Conservation (phyloP, 2,329 filamentous ascomycete species). For the Stachybotrys chartarum region DNA sequence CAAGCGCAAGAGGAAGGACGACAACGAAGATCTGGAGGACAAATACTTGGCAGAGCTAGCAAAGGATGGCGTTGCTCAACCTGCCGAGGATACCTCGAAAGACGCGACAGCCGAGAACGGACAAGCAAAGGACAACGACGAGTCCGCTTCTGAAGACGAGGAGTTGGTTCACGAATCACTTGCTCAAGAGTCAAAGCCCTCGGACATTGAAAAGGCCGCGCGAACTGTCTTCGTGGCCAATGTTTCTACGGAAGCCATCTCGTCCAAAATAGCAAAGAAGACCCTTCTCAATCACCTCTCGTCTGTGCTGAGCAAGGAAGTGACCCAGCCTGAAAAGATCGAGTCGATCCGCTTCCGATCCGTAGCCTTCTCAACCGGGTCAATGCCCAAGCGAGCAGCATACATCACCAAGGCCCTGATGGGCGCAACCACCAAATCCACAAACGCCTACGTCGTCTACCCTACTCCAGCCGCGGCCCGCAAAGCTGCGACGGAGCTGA, state of each 20-base stretch:
- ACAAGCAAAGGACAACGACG: conserved; percentile 21
- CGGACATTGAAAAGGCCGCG: conserved; percentile 74
- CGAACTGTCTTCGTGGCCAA: conserved; percentile 93
- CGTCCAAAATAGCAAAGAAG: conserved; percentile 75
- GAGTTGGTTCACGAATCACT: conserved; percentile 52
- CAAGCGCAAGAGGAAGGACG: conserved; percentile 61
- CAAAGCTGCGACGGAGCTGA: conserved; percentile 68
- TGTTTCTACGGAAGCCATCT: conserved; percentile 76
- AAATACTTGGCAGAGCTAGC: conserved; percentile 62
- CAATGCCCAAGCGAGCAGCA: conserved; percentile 87
- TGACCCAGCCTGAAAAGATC: conserved; percentile 59
- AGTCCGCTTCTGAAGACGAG: conserved; percentile 32
- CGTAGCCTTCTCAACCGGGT: conserved; percentile 69
- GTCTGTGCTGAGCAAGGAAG: conserved; percentile 57
- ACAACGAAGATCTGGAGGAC: conserved; percentile 63
- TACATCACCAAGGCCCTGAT: conserved; percentile 88
- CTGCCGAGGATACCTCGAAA: conserved; percentile 48
- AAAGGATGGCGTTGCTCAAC: conserved; percentile 51
- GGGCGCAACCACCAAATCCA: conserved; percentile 83
- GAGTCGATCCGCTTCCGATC: conserved; percentile 94
- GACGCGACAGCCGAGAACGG: conserved; percentile 19
- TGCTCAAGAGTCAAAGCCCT: conserved; percentile 40
- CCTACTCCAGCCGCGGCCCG: conserved; percentile 67
- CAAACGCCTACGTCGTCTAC: conserved; percentile 93
- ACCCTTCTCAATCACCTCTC: conserved; percentile 67